Percentiles rank a stretch among this genome's conserved stretches.
Conservation (phyloP, 257 asterid genomes). For the Solanum clarkiae region DNA sequence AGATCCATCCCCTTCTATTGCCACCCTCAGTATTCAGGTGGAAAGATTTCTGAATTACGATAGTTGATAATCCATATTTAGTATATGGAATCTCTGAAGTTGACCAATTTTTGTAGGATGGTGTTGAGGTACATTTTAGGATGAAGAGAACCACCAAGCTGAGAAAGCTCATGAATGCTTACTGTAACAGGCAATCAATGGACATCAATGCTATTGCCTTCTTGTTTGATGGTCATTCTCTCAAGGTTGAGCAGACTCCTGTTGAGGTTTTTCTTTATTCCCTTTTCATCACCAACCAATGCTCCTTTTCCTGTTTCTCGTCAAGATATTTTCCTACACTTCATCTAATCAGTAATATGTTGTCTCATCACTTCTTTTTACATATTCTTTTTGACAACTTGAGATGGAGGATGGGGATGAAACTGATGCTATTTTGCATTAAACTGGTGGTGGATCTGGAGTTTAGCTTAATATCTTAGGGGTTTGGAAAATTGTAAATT, state of each 20-base stretch:
- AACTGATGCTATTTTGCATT: constrained; percentile 27
- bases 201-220: constrained; percentile 21
- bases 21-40: background rate
- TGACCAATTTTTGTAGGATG: constrained; percentile 16
- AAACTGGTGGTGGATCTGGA: background rate
- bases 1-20: background rate
- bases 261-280: no score
- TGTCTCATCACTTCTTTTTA: no score
- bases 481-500: background rate
- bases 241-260: background rate
- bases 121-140: constrained; percentile 26
- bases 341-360: no score
- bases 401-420: constrained; percentile 30
- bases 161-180: constrained; percentile 35
- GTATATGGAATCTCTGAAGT: background rate
- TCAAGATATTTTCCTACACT: no score
- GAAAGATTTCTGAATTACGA: background rate
- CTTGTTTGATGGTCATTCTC: constrained; percentile 29
- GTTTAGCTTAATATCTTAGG: background rate
- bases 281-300: no score
- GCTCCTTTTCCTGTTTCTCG: no score
- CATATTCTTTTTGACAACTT: no score
- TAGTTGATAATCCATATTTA: background rate
- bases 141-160: constrained; percentile 30
- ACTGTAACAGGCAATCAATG: constrained; percentile 27